Evolutionary conservation across 257 asterid genomes (phyloP).

Genomic region (Eustoma russellianum): DNA sequence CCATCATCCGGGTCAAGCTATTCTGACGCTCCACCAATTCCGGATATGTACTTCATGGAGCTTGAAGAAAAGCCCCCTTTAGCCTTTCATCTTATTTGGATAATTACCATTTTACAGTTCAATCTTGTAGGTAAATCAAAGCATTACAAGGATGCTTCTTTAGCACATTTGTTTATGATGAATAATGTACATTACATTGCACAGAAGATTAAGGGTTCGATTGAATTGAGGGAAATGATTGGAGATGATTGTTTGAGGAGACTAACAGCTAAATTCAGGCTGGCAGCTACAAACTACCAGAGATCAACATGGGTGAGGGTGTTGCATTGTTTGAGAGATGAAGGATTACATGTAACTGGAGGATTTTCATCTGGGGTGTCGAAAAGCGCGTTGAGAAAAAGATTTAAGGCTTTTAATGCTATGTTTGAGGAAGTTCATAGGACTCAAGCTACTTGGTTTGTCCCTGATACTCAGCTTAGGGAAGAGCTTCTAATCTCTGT

Average conservation of each 20-base stretch:
- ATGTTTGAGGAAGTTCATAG: constrained; percentile 87
- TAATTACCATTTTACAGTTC: constrained; percentile 61
- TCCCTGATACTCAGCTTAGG: constrained; percentile 78
- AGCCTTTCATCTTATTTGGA: constrained; percentile 80
- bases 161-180: constrained; percentile 87
- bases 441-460: constrained; percentile 76
- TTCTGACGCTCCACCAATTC: constrained; percentile 50
- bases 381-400: constrained; percentile 66
- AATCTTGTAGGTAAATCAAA: constrained; percentile 72
- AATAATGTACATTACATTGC: constrained; percentile 82
- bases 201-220: constrained; percentile 66
- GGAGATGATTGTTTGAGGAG: constrained; percentile 60
- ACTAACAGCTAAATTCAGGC: constrained; percentile 48
- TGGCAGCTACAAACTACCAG: constrained; percentile 63
- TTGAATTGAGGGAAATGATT: constrained; percentile 79
- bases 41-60: constrained; percentile 68
- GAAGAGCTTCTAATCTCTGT: constrained; percentile 87
- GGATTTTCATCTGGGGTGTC: constrained; percentile 81
- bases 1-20: constrained; percentile 62
- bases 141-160: constrained; percentile 64
- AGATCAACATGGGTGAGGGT: constrained; percentile 76
- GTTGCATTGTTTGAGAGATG: constrained; percentile 78
- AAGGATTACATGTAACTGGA: constrained; percentile 75
- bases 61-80: constrained; percentile 47
- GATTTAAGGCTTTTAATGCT: constrained; percentile 79